phyloP scores from a whole-genome alignment of 495 filamentous ascomycete genomes.

The Penicillium robsamsonii region DNA sequence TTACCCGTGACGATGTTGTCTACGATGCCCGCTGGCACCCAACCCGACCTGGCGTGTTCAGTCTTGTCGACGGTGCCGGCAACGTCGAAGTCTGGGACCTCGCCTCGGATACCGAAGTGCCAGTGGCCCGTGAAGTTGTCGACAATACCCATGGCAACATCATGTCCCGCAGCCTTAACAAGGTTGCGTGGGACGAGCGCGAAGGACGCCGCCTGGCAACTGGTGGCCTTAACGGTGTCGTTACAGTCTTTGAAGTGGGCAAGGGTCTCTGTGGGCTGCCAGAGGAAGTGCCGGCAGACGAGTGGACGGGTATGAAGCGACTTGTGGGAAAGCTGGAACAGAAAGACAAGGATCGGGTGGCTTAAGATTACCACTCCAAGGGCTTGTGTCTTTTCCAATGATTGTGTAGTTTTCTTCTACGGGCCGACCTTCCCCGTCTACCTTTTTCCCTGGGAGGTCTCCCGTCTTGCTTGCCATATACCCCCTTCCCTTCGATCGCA shows the following conservation, averaged over 20 bases:
- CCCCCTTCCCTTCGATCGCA: conserved; percentile 28
- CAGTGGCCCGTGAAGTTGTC: conserved; percentile 55
- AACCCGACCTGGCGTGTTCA: conserved; percentile 87
- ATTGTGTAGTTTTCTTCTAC: conserved; percentile 9
- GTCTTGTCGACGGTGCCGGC: conserved; percentile 89
- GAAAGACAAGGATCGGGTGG: conserved; percentile 41
- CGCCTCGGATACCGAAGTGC: conserved; percentile 87
- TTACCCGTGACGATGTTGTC: conserved; percentile 89
- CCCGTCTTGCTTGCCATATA: conserved; percentile 31
- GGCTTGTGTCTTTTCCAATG: conserved; percentile 9
- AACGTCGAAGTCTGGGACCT: conserved; percentile 95
- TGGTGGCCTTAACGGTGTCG: conserved; percentile 83
- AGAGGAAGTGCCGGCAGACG: conserved; percentile 76
- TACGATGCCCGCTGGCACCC: conserved; percentile 96
- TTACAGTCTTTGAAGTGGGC: conserved; percentile 93
- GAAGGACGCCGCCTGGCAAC: conserved; percentile 85
- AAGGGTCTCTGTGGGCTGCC: conserved; percentile 71
- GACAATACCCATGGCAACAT: conserved; percentile 50
- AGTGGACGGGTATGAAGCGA: conserved; percentile 89
- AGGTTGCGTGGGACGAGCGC: conserved; percentile 85
- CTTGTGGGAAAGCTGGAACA: conserved; percentile 66
- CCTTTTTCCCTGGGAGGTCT: conserved; percentile 14
- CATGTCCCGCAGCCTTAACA: conserved; percentile 81
- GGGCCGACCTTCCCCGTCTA: conserved; percentile 10
- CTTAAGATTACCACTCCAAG: conserved; percentile 15